Percentiles rank a stretch among this genome's conserved stretches.
Evolutionary conservation across 805 yeast species (phyloP).

Genomic region (Cyberlindnera mississippiensis): DNA sequence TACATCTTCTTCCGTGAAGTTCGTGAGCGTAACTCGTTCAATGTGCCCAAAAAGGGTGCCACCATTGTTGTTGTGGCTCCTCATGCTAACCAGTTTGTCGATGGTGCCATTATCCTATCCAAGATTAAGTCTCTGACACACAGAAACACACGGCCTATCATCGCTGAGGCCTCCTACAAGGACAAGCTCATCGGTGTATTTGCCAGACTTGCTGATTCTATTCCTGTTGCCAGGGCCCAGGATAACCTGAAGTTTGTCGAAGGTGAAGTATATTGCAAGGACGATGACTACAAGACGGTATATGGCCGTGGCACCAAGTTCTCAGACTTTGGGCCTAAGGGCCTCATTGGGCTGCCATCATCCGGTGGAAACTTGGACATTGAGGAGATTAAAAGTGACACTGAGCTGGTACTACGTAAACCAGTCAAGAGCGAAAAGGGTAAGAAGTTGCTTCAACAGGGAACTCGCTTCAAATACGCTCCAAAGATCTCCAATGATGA

Average conservation of each 20-base stretch:
- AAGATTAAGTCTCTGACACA: constrained; percentile 61
- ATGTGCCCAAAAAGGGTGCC: constrained; percentile 57
- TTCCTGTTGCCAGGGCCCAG: constrained; percentile 90
- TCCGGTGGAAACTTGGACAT: constrained; percentile 76
- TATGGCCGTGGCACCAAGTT: constrained; percentile 66
- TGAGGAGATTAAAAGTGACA: constrained; percentile 61
- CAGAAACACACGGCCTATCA: constrained; percentile 70
- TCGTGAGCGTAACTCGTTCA: constrained; percentile 65
- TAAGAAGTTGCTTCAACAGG: constrained; percentile 45
- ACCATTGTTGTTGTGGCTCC: constrained; percentile 81
- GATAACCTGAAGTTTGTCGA: constrained; percentile 69
- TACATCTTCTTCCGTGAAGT: constrained; percentile 66
- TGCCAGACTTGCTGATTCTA: constrained; percentile 68
- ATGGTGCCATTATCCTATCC: constrained; percentile 72
- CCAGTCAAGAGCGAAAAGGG: constrained; percentile 58
- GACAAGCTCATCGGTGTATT: constrained; percentile 68
- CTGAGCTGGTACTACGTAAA: constrained; percentile 60
- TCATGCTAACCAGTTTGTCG: constrained; percentile 86
- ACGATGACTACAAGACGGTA: constrained; percentile 43
- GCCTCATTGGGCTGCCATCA: constrained; percentile 72
- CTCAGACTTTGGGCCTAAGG: constrained; percentile 53
- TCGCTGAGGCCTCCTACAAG: constrained; percentile 74
- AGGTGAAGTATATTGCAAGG: constrained; percentile 60
- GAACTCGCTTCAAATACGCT: constrained; percentile 70
- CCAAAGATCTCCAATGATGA: constrained; percentile 76